A percentile compares a stretch with the other conserved stretches of the same genome.
Conservation (phyloP, 352 stramenopile genomes). For the Phytophthora citricola region DNA sequence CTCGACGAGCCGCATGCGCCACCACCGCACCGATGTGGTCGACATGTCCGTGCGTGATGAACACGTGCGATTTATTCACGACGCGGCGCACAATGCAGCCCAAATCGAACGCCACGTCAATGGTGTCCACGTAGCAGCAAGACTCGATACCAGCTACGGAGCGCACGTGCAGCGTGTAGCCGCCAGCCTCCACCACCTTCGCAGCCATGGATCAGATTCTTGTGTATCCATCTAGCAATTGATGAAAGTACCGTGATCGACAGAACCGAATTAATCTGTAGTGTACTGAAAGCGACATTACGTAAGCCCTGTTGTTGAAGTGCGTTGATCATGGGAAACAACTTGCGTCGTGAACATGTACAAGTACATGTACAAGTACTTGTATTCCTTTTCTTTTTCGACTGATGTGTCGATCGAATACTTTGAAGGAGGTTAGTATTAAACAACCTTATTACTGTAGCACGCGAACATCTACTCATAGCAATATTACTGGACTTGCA, state of each 20-base stretch:
- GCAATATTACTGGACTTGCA: too few relatives aligned
- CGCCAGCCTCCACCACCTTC: constrained; percentile 44
- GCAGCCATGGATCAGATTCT: constrained; percentile 7
- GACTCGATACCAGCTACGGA: constrained; percentile 80
- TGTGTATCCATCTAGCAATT: constrained; percentile 9
- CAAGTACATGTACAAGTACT: too few relatives aligned
- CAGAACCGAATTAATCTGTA: not conserved
- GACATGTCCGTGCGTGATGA: constrained; percentile 89
- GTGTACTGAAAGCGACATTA: not conserved
- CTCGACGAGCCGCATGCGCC: constrained; percentile 64
- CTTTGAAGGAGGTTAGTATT: too few relatives aligned
- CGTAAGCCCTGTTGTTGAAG: too few relatives aligned
- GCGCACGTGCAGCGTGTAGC: constrained; percentile 64
- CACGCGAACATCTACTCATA: too few relatives aligned
- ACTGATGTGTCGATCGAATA: too few relatives aligned
- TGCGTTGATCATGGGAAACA: too few relatives aligned
- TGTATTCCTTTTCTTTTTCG: too few relatives aligned
- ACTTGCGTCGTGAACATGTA: too few relatives aligned
- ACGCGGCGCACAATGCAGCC: constrained; percentile 57
- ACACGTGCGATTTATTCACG: constrained; percentile 74
- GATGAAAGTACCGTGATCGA: constrained; percentile 4
- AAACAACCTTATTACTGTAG: too few relatives aligned
- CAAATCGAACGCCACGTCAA: constrained; percentile 84
- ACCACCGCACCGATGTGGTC: constrained; percentile 82
- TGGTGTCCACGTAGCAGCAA: constrained; percentile 74